Evolutionary conservation across 441 rosid genomes (phyloP), one percentile per base, ranked within the genome.

Genomic region (Populus hybrid): DNA sequence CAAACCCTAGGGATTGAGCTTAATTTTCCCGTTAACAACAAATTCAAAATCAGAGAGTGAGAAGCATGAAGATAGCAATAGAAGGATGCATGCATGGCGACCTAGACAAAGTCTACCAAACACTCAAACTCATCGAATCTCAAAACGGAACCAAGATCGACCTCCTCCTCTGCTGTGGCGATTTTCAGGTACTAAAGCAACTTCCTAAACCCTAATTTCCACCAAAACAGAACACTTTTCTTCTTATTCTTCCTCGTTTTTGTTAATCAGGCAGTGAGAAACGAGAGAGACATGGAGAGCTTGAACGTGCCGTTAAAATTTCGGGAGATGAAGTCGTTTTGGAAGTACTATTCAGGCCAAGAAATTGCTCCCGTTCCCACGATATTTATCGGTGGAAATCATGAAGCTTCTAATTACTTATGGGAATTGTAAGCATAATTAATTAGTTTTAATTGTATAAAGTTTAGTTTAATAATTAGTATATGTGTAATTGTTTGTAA

Each of bases 61-160:
- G n/a, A 54, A 18, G n/a, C 61, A 90, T 91, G 99, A 95, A 85
- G 93, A 91, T 95, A 76, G 99, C 99, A 66, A 87, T 92, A 18
- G 98, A 91, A 85, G 99, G 98, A 24, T 95, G 99, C 80, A 93
- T 95, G 95, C 98, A 95, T 64, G 99, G 99, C 68, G 99, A 91
- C 80, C 90, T 91, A 7, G 99, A 95, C 81, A 89, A 79, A 67
- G 97, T 95, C 30, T 93, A 90, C 85, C 80, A 66, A 20, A 95
- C 98, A 7, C 84, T 95, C 9, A 83, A 84, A 74, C 85, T 81
- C 84, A 79, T 88, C 20, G 93, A 93, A 81, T 85, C 79, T 32
- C 70, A 81, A 66, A 85, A 89, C 80, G 75, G 80, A 78, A 90
- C 88, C 79, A 92, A 93, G 85, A 84, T 93, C 86, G 96, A 95